These are phyloP conservation scores for Tetrahymena malaccensis DNA, from an alignment of 73 alveolate genomes.

Conservation along the genomic window DNA sequence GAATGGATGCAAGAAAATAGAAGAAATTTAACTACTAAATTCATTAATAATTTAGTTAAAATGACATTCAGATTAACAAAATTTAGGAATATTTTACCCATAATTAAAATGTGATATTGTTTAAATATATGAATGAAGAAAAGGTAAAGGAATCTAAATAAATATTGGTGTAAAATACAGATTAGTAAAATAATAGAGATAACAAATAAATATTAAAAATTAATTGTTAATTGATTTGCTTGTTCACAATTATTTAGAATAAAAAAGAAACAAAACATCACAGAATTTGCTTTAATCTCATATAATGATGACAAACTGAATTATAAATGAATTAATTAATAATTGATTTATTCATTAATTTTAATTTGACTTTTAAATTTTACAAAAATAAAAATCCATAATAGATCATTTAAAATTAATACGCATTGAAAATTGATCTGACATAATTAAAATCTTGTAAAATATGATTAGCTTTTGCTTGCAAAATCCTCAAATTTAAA, in stretches of 20 bases:
- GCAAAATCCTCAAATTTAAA: not conserved
- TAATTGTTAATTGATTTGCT: not conserved
- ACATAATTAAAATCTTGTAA: not conserved
- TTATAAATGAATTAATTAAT: no score
- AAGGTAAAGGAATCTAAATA: not conserved
- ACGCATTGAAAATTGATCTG: not conserved
- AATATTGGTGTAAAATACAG: no score
- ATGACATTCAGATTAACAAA: no score
- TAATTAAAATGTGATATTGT: not conserved
- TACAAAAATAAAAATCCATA: not conserved
- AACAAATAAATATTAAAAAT: no score
- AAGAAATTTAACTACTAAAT: no score
- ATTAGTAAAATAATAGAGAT: not conserved
- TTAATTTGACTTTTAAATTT: not conserved
- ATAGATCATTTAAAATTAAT: not conserved
- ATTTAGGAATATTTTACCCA: not conserved
- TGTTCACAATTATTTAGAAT: not conserved
- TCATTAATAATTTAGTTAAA: no score
- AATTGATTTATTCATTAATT: no score
- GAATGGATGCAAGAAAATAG: no score
- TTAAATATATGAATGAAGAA: no score
- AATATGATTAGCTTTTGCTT: not conserved
- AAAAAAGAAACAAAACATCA: not conserved
- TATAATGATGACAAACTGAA: not conserved
- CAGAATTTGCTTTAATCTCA: not conserved